These are phyloP conservation scores for Pugionium dolabratum DNA, from an alignment of 345 rosid species.

Conservation along the genomic window DNA sequence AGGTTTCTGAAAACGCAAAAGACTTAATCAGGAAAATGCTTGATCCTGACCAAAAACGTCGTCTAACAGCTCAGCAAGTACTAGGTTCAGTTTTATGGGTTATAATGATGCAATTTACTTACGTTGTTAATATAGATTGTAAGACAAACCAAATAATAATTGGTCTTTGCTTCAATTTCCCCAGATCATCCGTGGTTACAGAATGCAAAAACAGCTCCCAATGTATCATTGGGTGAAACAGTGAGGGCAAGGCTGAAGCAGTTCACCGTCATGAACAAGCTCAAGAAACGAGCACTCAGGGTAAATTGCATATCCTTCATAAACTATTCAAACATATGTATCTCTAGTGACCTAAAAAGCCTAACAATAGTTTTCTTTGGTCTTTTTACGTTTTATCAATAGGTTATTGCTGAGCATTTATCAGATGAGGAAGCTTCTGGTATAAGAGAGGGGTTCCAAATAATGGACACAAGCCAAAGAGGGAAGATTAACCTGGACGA, in stretches of 20 bases:
- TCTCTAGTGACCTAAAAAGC: background rate
- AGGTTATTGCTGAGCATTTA: constrained; percentile 97
- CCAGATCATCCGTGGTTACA: constrained; percentile 96
- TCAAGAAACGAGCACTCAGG: constrained; percentile 97
- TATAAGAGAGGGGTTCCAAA: constrained; percentile 79
- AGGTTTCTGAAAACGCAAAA: constrained; percentile 84
- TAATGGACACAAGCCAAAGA: constrained; percentile 74
- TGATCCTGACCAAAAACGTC: constrained; percentile 77
- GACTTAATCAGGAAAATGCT: constrained; percentile 94
- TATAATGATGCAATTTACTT: background rate
- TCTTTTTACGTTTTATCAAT: background rate
- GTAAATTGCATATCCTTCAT: constrained; percentile 42
- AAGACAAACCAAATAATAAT: constrained; percentile 4
- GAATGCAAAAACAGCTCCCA: constrained; percentile 91
- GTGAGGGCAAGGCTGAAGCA: constrained; percentile 94
- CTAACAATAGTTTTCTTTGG: background rate
- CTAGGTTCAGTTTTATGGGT: constrained; percentile 54
- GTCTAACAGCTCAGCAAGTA: constrained; percentile 95
- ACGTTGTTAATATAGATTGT: background rate
- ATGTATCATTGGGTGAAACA: constrained; percentile 91
- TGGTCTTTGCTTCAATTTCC: constrained; percentile 11
- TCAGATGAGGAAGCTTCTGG: constrained; percentile 95
- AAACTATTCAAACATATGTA: background rate
- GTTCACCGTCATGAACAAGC: constrained; percentile 96
- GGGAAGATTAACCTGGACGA: constrained; percentile 90